Evolutionary conservation across 2,329 filamentous ascomycete genomes (phyloP), one percentile per base, ranked within the genome.

Genomic region (Aspergillus luchuensis): DNA sequence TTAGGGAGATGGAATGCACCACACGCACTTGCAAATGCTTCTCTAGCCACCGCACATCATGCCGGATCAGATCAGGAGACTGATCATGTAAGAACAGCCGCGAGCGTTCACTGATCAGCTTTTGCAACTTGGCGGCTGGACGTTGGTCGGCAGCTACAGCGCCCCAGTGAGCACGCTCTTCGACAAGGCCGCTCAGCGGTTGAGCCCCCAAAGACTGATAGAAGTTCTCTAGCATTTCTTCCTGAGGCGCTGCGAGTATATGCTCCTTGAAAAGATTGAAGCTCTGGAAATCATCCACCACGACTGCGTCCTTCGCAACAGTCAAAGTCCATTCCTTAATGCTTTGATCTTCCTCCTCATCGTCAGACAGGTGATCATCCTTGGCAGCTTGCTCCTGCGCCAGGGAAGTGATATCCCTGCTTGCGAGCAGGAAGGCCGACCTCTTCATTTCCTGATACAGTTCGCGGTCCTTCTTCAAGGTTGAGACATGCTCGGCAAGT

Each of bases 51-150:
- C 90, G 91, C 6, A 87, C 85, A 73, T 98, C 93, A 70, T 95
- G 91, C 66, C 89, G 90, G 71, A 99, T 88, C n/a, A 84, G 82
- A 61, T 96, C 91, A 4, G 85, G 82, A 38, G 88, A 85, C 72
- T 94, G 90, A 69, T 91, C 93, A 71, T 97, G 90, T 28, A 99
- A 81, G 74, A 98, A 99, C 25, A 99, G 84, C 65, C 94, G 91
- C 57, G 90, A 89, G 57, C 95, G 87, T 74, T 99, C 96, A 4
- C 96, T 81, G 17, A 98, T 91, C 63, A 94, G 87, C 68, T 90
- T 92, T 57, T 89, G 87, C 47, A 98, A 77, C 71, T 86, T 86
- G 54, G 84, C 79, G 2, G 90, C 91, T n/a, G 82, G 78, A 25
- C 84, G 84, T 70, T 94, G 90, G 69, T 91, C 89, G 4, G 85